Base-by-base conservation (phyloP, 2,329 filamentous ascomycete species). In the Scedosporium dehoogii region DNA sequence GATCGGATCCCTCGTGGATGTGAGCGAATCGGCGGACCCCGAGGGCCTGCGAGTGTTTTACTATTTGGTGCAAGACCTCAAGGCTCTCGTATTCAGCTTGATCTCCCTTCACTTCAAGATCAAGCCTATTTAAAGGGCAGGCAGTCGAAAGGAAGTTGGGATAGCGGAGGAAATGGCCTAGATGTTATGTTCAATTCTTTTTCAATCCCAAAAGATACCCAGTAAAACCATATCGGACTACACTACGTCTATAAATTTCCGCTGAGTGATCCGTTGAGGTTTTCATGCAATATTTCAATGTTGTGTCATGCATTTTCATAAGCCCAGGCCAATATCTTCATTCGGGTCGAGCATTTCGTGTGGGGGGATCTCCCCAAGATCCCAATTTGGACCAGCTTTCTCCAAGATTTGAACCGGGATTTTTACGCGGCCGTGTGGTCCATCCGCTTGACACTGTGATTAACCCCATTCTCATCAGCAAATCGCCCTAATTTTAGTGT, bases 71-170 rank as follows among this genome's bases (percentile, higher is more conserved):
- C 94, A 99, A 73, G 94, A 99, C 72, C 79, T 99, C 27, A 99
- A 97, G 78, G 94, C 94, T 0, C 81, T 99, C 44, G 91, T 99
- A 3, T 99, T 99, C 75, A 97, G 93, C 61, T 77, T 99, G 67
- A 99, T 97, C 70, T 91, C 91, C 2, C 82, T 99, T 66, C 94
- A 99, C 78, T 99, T 99, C 81, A 99, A 99, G 88, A 90, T 90
- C 74, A 90, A 90, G 78, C 87, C 87, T 2, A 90, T 90, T 68
- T 90, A 73, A 75, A 61, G 63, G n/a, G n/a, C n/a, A 58, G 23
- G 29, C 21, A 61, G 46, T 16, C 23, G 6, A 16, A 16, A 41
- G 21, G 16, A 59, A 38, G 42, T 25, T 59, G 58, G 58, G 38
- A 33, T 23, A 41, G 23, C 23, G 60, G 46, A 5, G 42, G 46